A percentile compares a stretch with the other conserved stretches of the same genome.
phyloP scores from a whole-genome alignment of 2,329 filamentous ascomycete species.

The Aspergillus udagawae region DNA sequence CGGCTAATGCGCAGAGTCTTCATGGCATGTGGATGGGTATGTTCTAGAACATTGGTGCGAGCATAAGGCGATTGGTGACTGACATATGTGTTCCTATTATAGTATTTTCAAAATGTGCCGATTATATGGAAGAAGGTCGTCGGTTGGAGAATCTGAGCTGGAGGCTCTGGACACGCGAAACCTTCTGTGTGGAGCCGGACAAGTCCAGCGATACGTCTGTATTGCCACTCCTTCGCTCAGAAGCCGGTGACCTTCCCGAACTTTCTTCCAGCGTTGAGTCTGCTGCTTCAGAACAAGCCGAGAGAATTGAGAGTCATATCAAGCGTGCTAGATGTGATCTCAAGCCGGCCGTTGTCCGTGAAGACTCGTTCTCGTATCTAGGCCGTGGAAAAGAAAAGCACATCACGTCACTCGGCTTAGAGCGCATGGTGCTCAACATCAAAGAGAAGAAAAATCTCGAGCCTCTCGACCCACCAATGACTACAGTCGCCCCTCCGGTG shows the following conservation, averaged over 20 bases:
- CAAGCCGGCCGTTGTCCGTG: constrained; percentile 46
- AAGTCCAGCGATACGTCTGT: constrained; percentile 50
- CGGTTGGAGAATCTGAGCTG: constrained; percentile 93
- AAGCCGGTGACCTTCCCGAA: constrained; percentile 58
- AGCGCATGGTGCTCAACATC: constrained; percentile 91
- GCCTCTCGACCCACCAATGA: constrained; percentile 48
- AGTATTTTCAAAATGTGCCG: constrained; percentile 94
- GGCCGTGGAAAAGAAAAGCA: constrained; percentile 76
- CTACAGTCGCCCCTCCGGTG: constrained; percentile 35
- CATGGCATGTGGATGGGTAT: constrained; percentile 97
- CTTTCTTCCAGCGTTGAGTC: constrained; percentile 77
- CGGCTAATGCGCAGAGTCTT: constrained; percentile 83
- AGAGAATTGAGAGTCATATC: constrained; percentile 53
- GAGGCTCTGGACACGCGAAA: constrained; percentile 92
- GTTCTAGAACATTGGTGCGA: constrained; percentile 33
- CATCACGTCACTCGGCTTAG: constrained; percentile 86
- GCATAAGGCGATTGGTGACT: constrained; percentile 12
- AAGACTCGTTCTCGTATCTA: constrained; percentile 56
- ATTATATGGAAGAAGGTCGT: constrained; percentile 88
- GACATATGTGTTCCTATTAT: constrained; percentile 16
- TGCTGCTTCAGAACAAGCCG: constrained; percentile 60
- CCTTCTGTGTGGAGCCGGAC: constrained; percentile 74
- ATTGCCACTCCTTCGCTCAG: constrained; percentile 45
- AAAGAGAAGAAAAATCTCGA: constrained; percentile 73
- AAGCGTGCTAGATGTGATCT: constrained; percentile 62